These are phyloP conservation scores for Chrysoporthe cubensis DNA, from an alignment of 2,329 filamentous ascomycete species.

Conservation along the genomic window DNA sequence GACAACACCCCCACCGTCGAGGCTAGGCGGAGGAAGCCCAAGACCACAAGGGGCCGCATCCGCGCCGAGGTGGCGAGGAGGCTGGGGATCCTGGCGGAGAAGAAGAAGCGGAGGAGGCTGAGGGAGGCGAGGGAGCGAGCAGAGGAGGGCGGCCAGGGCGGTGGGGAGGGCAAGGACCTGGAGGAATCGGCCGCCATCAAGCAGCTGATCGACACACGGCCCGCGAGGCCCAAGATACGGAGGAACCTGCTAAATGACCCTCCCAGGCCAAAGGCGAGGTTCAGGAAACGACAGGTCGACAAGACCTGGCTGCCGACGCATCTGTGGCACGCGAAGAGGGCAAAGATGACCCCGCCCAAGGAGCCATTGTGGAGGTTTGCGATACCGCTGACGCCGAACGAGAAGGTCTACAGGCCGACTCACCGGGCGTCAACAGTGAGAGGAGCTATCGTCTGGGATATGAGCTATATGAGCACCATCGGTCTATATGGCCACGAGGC, in stretches of 20 bases:
- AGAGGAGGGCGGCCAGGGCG: constrained; percentile 30
- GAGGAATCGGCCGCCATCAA: constrained; percentile 28
- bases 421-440: constrained; percentile 77
- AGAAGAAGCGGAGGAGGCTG: constrained; percentile 52
- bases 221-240: constrained; percentile 67
- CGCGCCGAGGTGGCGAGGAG: constrained; percentile 77
- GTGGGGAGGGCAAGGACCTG: constrained; percentile 28
- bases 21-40: constrained; percentile 63
- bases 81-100: constrained; percentile 65
- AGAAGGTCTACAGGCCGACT: constrained; percentile 87
- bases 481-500: constrained; percentile 69
- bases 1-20: constrained; percentile 89
- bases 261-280: constrained; percentile 63
- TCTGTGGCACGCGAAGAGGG: constrained; percentile 89
- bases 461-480: constrained; percentile 91
- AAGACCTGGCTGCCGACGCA: constrained; percentile 97
- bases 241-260: constrained; percentile 70
- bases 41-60: constrained; percentile 60
- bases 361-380: constrained; percentile 89
- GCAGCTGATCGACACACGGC: constrained; percentile 44
- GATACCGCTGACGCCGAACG: constrained; percentile 80
- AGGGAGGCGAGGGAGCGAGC: constrained; percentile 38
- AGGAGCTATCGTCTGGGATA: constrained; percentile 88
- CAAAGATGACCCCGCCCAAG: constrained; percentile 80
- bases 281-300: constrained; percentile 80